phyloP scores from a whole-genome alignment of 2,329 filamentous ascomycete genomes.

The Plenodomus lindquistii region DNA sequence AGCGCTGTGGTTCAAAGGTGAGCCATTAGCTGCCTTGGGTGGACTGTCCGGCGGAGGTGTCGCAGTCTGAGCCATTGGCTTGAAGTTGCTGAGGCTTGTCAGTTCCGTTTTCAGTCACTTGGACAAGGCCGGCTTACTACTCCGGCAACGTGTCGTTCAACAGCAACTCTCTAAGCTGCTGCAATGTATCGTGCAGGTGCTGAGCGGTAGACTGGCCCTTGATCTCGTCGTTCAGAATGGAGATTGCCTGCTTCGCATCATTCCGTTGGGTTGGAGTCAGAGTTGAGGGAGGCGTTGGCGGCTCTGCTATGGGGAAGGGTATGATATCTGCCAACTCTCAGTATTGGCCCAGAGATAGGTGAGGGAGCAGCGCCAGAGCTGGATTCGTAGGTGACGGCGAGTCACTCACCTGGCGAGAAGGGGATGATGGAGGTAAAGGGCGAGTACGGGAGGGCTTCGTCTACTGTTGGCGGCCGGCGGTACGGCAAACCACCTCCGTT shows the following conservation, averaged over 20 bases:
- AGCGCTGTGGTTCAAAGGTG: conserved; percentile 14
- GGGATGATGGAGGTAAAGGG: conserved; percentile 80
- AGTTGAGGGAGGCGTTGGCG: conserved; percentile 44
- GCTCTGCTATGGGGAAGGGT: conserved; percentile 49
- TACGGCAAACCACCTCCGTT: conserved; percentile 40
- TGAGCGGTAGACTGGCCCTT: conserved; percentile 62
- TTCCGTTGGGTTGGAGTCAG: conserved; percentile 52
- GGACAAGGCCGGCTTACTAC: conserved; percentile 56
- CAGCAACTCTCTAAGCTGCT: conserved; percentile 75
- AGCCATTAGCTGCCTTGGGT: conserved; percentile 22
- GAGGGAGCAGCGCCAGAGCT: conserved; percentile 16
- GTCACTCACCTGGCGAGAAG: conserved; percentile 69
- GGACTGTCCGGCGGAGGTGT: conserved; percentile 38
- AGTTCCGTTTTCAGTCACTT: conserved; percentile 6
- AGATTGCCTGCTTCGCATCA: conserved; percentile 58
- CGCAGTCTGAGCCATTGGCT: conserved; percentile 33
- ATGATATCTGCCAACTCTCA: conserved; percentile 49
- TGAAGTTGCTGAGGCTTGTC: conserved; percentile 35
- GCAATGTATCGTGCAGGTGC: conserved; percentile 70
- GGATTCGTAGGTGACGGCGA: conserved; percentile 18
- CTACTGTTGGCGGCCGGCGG: conserved; percentile 58
- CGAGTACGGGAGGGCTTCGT: conserved; percentile 80
- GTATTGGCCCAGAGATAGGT: conserved; percentile 11
- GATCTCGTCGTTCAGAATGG: conserved; percentile 73
- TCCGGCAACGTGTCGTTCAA: conserved; percentile 71